Conservation (phyloP, 106 monocot species). For the Allium fistulosum region DNA sequence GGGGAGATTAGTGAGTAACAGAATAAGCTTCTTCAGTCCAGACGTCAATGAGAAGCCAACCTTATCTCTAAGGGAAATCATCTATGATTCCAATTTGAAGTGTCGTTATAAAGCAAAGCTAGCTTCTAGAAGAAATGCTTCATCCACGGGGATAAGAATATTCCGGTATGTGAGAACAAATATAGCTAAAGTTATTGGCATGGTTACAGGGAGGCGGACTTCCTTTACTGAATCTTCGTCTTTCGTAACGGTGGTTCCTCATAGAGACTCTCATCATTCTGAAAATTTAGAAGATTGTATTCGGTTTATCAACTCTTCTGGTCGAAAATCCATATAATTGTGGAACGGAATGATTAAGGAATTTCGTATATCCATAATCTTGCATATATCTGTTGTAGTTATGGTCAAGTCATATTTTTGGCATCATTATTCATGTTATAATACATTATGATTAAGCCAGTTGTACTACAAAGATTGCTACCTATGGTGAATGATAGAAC, state of each 20-base stretch:
- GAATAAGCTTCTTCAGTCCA: constrained; percentile 2
- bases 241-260: background rate
- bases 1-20: constrained; percentile 1
- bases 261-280: constrained; percentile 17
- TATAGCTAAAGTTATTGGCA: background rate
- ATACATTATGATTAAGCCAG: no score
- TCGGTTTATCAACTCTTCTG: constrained; percentile 34
- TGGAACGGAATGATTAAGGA: background rate
- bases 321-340: constrained; percentile 1
- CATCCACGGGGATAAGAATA: background rate
- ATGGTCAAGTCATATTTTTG: no score
- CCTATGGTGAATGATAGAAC: no score
- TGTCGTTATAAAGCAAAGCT: no score
- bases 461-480: no score
- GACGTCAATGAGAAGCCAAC: constrained; percentile 4
- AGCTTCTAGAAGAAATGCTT: background rate
- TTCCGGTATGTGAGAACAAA: background rate
- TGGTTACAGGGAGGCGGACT: background rate
- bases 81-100: background rate
- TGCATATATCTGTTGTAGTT: no score
- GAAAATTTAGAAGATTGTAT: constrained; percentile 39
- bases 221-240: background rate
- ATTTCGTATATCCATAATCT: no score
- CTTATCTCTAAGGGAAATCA: background rate
- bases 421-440: no score